Evolutionary conservation across 139 green algal species (phyloP), one percentile per base, ranked within the genome.

Genomic region (Micractinium conductrix): DNA sequence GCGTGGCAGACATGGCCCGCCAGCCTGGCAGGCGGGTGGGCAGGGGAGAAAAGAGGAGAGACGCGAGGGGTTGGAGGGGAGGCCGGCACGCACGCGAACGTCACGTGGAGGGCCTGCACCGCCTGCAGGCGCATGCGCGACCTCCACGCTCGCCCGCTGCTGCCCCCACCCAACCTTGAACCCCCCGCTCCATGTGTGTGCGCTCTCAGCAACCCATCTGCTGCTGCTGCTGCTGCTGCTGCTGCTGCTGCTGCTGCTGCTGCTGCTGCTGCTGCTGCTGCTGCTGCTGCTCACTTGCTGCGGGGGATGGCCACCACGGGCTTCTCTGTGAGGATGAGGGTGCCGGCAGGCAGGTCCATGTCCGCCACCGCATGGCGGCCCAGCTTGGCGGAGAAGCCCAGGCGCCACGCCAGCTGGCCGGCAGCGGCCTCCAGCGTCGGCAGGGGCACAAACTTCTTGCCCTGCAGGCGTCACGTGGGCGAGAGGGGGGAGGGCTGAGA

Each of bases 331-430:
- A 86, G 45, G 48, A 89, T 72, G 26, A 83, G 68, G 48, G 65
- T 71, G 55, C 79, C 79, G 2, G 85, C 79, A 22, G 80, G 74
- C 37, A 85, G 48, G 85, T 89, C 85, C 45, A 43, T 73, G 28
- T 45, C 37, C 30, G 85, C 85, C 1, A 89, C 85, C 7, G 74
- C 79, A 55, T 86, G 67, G 26, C 78, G 65, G 21, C 65, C 85
- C 67, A 53, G 37, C 33, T 74, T 63, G 58, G 72, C 35, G 17
- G 58, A 75, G 33, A 76, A 74, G 44, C 79, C 85, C 38, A 86
- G 35, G 9, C 63, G 33, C 78, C 80, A 89, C 19, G 67, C 33
- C 48, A 86, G 79, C 44, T 71, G 42, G 33, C 19, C 62, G 6
- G 33, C 50, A 14, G 67, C 45, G 22, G 48, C 44, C 35, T 83